These are phyloP conservation scores for Scortechinia acanthostroma DNA, from an alignment of 2,329 filamentous ascomycete species.

Conservation along the genomic window DNA sequence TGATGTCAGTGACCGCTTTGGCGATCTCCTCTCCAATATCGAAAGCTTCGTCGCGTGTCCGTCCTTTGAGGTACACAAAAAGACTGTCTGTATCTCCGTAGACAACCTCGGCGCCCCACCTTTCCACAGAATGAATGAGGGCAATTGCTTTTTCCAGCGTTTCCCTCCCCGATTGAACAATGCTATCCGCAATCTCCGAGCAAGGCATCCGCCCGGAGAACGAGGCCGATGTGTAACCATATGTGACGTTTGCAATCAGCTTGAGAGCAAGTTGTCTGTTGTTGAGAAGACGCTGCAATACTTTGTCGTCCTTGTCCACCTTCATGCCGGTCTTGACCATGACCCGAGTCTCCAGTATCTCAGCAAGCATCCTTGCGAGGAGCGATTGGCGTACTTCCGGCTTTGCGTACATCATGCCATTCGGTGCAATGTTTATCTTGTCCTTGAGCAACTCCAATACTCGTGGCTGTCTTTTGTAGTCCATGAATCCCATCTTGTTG, in stretches of 20 bases:
- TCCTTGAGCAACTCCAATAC: slow-evolving; percentile 74
- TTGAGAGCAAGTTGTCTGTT: slow-evolving; percentile 92
- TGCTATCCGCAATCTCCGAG: slow-evolving; percentile 94
- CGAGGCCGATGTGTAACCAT: slow-evolving; percentile 92
- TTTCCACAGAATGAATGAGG: slow-evolving; percentile 77
- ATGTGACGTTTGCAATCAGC: slow-evolving; percentile 95
- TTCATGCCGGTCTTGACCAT: slow-evolving; percentile 99
- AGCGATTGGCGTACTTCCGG: slow-evolving; percentile 80
- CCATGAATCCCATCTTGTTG: slow-evolving; percentile 89
- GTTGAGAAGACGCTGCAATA: slow-evolving; percentile 79
- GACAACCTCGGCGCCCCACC: slow-evolving; percentile 92
- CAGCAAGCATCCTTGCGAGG: slow-evolving; percentile 89
- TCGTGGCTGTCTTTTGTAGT: slow-evolving; percentile 72
- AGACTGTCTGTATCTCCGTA: slow-evolving; percentile 96
- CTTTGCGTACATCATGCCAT: slow-evolving; percentile 93
- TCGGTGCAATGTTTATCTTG: slow-evolving; percentile 85
- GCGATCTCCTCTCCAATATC: slow-evolving; percentile 88
- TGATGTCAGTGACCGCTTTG: slow-evolving; percentile 77
- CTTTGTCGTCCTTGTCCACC: slow-evolving; percentile 78
- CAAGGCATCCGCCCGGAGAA: slow-evolving; percentile 98
- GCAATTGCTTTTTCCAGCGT: slow-evolving; percentile 91
- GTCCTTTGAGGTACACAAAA: slow-evolving; percentile 82
- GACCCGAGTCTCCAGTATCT: slow-evolving; percentile 89
- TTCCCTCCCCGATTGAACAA: slow-evolving; percentile 90
- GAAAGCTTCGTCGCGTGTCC: slow-evolving; percentile 83